Evolutionary conservation across 331 rosid genomes (phyloP).

Genomic region (Telfairia occidentalis): DNA sequence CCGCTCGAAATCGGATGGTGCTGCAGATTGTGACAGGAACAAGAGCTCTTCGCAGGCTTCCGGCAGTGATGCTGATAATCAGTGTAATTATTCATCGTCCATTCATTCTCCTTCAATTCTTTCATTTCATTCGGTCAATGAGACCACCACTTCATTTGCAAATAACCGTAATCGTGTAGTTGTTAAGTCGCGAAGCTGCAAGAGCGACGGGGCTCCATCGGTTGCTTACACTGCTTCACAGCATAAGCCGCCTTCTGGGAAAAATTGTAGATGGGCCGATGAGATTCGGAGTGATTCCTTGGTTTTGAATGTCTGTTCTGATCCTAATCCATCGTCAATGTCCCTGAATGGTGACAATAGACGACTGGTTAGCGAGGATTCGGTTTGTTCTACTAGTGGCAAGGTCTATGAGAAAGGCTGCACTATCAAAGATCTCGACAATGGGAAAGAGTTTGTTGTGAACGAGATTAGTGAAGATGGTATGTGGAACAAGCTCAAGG

Average conservation of each 20-base stretch:
- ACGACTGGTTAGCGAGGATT: slow-evolving; percentile 20
- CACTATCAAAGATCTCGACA: slow-evolving; percentile 79
- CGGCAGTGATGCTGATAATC: slow-evolving; percentile 14
- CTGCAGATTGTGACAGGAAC: slow-evolving; percentile 15
- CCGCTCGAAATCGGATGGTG: slow-evolving; percentile 59
- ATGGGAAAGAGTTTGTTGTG: slow-evolving; percentile 85
- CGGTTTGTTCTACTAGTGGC: slow-evolving; percentile 22
- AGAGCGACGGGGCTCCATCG: slow-evolving; percentile 28
- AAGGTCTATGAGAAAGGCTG: slow-evolving; percentile 33
- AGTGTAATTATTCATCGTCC: slow-evolving; percentile 18
- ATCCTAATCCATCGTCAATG: background rate
- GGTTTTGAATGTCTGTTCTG: slow-evolving; percentile 22
- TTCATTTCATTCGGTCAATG: slow-evolving; percentile 30
- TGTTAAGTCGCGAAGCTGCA: slow-evolving; percentile 30
- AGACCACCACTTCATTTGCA: slow-evolving; percentile 32
- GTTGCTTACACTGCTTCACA: slow-evolving; percentile 25
- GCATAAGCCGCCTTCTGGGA: slow-evolving; percentile 60
- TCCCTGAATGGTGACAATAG: slow-evolving; percentile 5
- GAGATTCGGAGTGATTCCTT: slow-evolving; percentile 32
- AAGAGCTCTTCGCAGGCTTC: background rate
- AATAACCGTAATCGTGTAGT: slow-evolving; percentile 23
- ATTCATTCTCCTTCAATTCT: slow-evolving; percentile 37
- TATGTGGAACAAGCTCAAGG: slow-evolving; percentile 62
- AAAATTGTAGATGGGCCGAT: slow-evolving; percentile 24
- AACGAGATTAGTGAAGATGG: slow-evolving; percentile 73